Conservation (phyloP, 441 rosid genomes). For the Jatropha podagrica region DNA sequence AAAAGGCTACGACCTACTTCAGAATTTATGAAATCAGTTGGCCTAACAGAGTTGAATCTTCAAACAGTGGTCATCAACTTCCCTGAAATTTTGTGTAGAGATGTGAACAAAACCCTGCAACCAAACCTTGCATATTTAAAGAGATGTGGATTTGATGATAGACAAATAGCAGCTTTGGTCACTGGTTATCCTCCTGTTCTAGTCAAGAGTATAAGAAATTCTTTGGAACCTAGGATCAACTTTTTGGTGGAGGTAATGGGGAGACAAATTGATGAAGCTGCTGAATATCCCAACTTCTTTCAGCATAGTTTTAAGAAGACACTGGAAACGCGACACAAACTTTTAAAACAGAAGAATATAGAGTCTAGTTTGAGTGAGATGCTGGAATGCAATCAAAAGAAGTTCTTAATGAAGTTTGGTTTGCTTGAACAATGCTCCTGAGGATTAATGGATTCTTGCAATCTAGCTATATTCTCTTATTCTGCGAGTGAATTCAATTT, state of each 20-base stretch:
- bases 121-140: slow-evolving; percentile 57
- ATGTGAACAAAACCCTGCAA: slow-evolving; percentile 59
- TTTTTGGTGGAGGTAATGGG: slow-evolving; percentile 86
- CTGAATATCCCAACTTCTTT: slow-evolving; percentile 73
- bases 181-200: slow-evolving; percentile 76
- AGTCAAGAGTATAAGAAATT: slow-evolving; percentile 77
- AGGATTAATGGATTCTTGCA: slow-evolving; percentile 21
- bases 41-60: slow-evolving; percentile 53
- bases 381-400: slow-evolving; percentile 80
- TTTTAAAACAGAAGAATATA: slow-evolving; percentile 58
- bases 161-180: slow-evolving; percentile 63
- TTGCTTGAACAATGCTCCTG: slow-evolving; percentile 32
- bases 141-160: slow-evolving; percentile 62
- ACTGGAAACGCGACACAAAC: slow-evolving; percentile 61
- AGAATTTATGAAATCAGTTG: slow-evolving; percentile 66
- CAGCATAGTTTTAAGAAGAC: slow-evolving; percentile 85
- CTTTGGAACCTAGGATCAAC: slow-evolving; percentile 78
- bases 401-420: slow-evolving; percentile 63
- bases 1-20: slow-evolving; percentile 78
- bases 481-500: slow-evolving; percentile 5
- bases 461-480: background rate
- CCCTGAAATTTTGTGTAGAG: slow-evolving; percentile 85
- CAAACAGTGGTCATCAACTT: slow-evolving; percentile 58
- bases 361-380: slow-evolving; percentile 81
- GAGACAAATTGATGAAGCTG: slow-evolving; percentile 72